phyloP scores from a whole-genome alignment of 208 protist genomes.

The Crithidia thermophila region DNA sequence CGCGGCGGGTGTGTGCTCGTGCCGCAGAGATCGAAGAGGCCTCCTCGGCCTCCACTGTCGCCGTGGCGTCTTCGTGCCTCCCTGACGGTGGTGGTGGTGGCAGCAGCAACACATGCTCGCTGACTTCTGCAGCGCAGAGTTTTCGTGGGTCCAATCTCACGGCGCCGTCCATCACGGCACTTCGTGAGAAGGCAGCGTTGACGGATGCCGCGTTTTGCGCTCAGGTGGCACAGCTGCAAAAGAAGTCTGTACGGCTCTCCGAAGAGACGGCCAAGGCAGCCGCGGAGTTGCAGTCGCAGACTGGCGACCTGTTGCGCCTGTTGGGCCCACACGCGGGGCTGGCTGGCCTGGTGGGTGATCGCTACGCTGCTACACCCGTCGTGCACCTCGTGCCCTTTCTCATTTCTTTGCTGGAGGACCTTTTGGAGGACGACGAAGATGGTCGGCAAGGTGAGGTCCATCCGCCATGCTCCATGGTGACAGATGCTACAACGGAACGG shows the following conservation, averaged over 20 bases:
- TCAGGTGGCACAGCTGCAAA: slow-evolving; percentile 18
- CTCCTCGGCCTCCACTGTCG: too few relatives aligned
- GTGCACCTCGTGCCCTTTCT: slow-evolving; percentile 20
- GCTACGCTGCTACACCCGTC: slow-evolving; percentile 16
- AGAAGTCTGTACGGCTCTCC: slow-evolving; percentile 11
- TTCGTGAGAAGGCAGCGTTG: too few relatives aligned
- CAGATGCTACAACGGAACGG: not conserved
- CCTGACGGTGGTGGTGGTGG: too few relatives aligned
- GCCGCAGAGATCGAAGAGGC: too few relatives aligned
- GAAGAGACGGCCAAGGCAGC: slow-evolving; percentile 19
- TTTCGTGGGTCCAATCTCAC: too few relatives aligned
- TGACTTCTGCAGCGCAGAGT: too few relatives aligned
- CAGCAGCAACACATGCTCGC: too few relatives aligned
- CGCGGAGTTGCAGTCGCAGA: slow-evolving; percentile 19
- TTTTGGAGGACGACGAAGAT: slow-evolving; percentile 10
- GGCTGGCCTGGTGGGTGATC: slow-evolving; percentile 13
- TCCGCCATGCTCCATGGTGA: not conserved
- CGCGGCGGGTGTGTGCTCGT: too few relatives aligned
- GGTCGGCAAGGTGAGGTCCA: not conserved
- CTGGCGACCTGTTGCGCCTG: slow-evolving; percentile 18
- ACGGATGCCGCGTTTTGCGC: slow-evolving; percentile 27
- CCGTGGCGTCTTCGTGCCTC: too few relatives aligned
- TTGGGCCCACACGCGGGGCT: slow-evolving; percentile 25
- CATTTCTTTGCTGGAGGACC: slow-evolving; percentile 14
- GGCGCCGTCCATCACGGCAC: too few relatives aligned